A percentile compares a stretch with the other conserved stretches of the same genome.
Evolutionary conservation across 345 rosid species (phyloP).

Genomic region (Populus nigra): DNA sequence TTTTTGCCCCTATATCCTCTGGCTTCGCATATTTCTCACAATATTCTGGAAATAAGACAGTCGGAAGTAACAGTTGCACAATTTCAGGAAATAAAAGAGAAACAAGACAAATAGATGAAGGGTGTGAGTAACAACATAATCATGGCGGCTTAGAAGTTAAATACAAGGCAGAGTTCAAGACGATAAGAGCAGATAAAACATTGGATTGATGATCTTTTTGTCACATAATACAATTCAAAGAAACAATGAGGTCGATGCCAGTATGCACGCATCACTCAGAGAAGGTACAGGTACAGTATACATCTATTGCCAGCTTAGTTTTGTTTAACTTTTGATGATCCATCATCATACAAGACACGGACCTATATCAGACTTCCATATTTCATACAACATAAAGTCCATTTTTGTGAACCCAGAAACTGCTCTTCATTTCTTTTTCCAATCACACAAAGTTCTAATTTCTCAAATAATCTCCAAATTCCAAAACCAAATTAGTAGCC

Average conservation of each 20-base stretch:
- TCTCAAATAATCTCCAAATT: background rate
- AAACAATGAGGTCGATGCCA: background rate
- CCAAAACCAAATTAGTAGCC: background rate
- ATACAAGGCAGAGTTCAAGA: background rate
- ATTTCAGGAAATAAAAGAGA: background rate
- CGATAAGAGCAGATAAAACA: background rate
- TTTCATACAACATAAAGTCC: background rate
- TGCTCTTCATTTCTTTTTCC: background rate
- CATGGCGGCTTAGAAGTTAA: background rate
- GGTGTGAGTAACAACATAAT: background rate
- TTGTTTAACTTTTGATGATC: background rate
- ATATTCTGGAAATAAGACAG: constrained; percentile 46
- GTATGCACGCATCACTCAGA: background rate
- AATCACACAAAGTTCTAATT: background rate
- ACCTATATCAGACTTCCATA: background rate
- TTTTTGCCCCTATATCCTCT: constrained; percentile 52
- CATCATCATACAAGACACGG: background rate
- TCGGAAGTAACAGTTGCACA: background rate
- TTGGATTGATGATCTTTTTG: background rate
- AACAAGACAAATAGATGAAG: background rate
- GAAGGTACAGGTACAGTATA: background rate
- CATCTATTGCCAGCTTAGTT: background rate
- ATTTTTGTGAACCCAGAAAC: background rate
- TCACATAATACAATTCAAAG: background rate
- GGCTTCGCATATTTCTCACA: constrained; percentile 86